Evolutionary conservation across 805 yeast species (phyloP), one percentile per base, ranked within the genome.

Genomic region (Cephaloascus fragrans): DNA sequence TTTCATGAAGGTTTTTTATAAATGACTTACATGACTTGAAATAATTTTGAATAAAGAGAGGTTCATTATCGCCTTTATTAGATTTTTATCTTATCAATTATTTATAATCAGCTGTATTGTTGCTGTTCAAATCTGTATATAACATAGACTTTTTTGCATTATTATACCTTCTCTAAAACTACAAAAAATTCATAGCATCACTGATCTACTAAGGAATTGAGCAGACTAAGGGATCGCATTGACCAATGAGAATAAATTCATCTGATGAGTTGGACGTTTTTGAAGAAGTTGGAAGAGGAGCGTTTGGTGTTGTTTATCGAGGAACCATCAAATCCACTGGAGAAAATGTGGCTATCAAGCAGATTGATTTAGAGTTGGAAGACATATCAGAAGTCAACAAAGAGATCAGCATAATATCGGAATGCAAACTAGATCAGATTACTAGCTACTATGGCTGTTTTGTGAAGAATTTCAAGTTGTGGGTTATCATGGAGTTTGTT

Each of bases 401-500:
- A 44, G 94, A 83, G 49, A 83, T 84, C 36, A 67, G 71, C 41
- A 76, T 83, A 14, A 64, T 83, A 10, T 73, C 85, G 10, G 82
- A 78, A 17, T 84, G 93, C 56, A 62, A 73, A 37, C 67, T 73
- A 37, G 61, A 69, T 2, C 79, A 77, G 49, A 75, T 83, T 35
- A 83, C 90, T 2, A 65, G 64, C 41, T 83, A 80, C 49, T 67
- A 73, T 48, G 93, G 90, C 8, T 80, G 86, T 44, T 81, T 82
- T 53, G 79, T 81, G 26, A 71, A 72, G 46, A 80, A 80, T 31
- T 75, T 70, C 52, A 80, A 80, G 53, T 65, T 83, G 12, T 82
- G 89, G 88, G 83, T 83, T 39, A 69, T 82, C 10, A 84, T 83
- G 93, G 94, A 83, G 55, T 80, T 61, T 53, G 69, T 83, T n/a